Evolutionary conservation across 805 yeast species (phyloP).

Genomic region (Lachancea thermotolerans): DNA sequence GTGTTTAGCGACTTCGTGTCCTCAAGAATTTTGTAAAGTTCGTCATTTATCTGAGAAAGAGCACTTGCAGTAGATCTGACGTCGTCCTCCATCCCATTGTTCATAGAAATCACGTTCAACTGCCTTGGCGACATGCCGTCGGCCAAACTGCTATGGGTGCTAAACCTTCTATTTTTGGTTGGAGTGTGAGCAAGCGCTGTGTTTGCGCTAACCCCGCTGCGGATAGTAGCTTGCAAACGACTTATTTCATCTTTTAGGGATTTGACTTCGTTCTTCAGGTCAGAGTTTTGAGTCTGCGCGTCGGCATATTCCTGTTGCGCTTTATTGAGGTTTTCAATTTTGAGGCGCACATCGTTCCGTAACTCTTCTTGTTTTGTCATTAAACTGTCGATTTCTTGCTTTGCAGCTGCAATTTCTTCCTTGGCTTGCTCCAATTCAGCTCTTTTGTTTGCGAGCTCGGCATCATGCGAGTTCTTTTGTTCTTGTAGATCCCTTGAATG

Average conservation of each 20-base stretch:
- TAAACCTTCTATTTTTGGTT: constrained; percentile 31
- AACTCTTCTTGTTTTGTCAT: constrained; percentile 54
- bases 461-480: constrained; percentile 42
- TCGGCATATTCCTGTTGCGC: constrained; percentile 54
- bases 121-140: constrained; percentile 19
- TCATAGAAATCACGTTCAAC: constrained; percentile 16
- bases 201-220: constrained; percentile 23
- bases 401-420: constrained; percentile 51
- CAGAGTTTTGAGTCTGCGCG: constrained; percentile 57
- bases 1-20: constrained; percentile 67
- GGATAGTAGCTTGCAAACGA: constrained; percentile 33
- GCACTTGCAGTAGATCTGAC: constrained; percentile 37
- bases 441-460: constrained; percentile 44
- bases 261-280: constrained; percentile 53
- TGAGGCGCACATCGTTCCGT: constrained; percentile 55
- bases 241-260: constrained; percentile 44
- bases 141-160: constrained; percentile 12
- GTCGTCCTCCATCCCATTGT: constrained; percentile 32
- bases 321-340: constrained; percentile 52
- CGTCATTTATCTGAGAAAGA: constrained; percentile 69
- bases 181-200: constrained; percentile 31
- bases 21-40: constrained; percentile 61
- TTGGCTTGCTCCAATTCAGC: constrained; percentile 50
- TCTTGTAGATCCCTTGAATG: constrained; percentile 41
- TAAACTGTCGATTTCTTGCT: constrained; percentile 51